Conservation (phyloP, 1,284 basidiomycete species). For the Cryptococcus maquisensis region DNA sequence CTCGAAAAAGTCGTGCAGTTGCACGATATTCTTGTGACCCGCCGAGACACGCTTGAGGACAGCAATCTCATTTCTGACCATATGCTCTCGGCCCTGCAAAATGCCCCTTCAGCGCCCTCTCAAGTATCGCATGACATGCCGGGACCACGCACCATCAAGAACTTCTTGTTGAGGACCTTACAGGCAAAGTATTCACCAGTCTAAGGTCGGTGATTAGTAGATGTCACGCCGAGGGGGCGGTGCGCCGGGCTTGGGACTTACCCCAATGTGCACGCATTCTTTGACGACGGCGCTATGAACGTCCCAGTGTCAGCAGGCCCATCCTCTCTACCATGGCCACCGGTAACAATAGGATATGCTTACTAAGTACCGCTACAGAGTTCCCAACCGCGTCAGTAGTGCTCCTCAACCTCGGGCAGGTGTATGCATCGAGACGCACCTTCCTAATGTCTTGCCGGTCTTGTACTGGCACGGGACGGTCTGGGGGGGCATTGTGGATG, state of each 20-base stretch:
- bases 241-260: conserved; percentile 53
- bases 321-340: background rate
- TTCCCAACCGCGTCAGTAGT: background rate
- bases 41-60: conserved; percentile 93
- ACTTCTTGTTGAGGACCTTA: conserved; percentile 76
- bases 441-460: conserved; percentile 86
- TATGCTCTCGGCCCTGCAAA: conserved; percentile 70
- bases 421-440: conserved; percentile 56
- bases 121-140: too few species aligned
- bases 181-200: conserved; percentile 54
- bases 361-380: conserved; percentile 45
- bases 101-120: background rate
- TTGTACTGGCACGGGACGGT: conserved; percentile 77
- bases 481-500: conserved; percentile 20
- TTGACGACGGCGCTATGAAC: conserved; percentile 55
- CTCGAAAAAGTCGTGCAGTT: conserved; percentile 96
- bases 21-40: conserved; percentile 82
- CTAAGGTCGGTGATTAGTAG: conserved; percentile 17
- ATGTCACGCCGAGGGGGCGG: conserved; percentile 15
- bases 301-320: background rate
- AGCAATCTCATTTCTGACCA: conserved; percentile 94
- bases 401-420: conserved; percentile 34
- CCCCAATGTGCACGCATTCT: conserved; percentile 94
- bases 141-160: conserved; percentile 63
- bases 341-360: conserved; percentile 4